Evolutionary conservation across 352 stramenopile species (phyloP).

Genomic region (Globisporangium sylvaticum): DNA sequence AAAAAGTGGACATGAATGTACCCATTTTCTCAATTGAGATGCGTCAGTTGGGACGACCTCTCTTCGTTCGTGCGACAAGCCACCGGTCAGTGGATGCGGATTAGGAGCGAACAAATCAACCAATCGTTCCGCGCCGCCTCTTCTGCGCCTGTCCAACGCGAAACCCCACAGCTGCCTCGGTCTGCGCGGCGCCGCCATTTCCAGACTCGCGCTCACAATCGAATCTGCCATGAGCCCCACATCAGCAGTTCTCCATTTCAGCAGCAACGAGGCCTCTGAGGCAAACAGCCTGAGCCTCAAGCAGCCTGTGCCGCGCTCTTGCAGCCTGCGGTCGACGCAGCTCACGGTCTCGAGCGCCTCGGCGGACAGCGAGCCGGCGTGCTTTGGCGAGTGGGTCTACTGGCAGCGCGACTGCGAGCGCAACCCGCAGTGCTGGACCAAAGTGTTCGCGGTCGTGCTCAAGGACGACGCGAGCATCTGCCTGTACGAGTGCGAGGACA

Average conservation of each 20-base stretch:
- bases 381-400: slow-evolving; percentile 42
- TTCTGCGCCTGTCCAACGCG: not conserved
- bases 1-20: not conserved
- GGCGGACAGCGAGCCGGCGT: not conserved
- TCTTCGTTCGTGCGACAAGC: not conserved
- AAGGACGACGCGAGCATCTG: slow-evolving; percentile 27
- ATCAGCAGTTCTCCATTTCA: not conserved
- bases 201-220: not conserved
- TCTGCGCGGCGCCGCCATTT: not conserved
- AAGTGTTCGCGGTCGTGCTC: slow-evolving; percentile 43
- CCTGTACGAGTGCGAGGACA: slow-evolving; percentile 41
- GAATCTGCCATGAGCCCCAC: not conserved
- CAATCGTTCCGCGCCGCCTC: not conserved
- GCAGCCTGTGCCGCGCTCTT: not conserved
- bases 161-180: not conserved
- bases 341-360: not conserved
- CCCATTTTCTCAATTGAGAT: not conserved
- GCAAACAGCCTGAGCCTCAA: not conserved
- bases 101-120: not conserved
- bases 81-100: not conserved
- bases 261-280: not conserved
- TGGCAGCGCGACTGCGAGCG: slow-evolving; percentile 33
- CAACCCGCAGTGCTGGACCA: slow-evolving; percentile 40
- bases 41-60: not conserved
- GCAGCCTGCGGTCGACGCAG: slow-evolving; percentile 7